Evolutionary conservation across 179 eudicot genomes (phyloP), one percentile per base, ranked within the genome.

Genomic region (Silene coronaria): DNA sequence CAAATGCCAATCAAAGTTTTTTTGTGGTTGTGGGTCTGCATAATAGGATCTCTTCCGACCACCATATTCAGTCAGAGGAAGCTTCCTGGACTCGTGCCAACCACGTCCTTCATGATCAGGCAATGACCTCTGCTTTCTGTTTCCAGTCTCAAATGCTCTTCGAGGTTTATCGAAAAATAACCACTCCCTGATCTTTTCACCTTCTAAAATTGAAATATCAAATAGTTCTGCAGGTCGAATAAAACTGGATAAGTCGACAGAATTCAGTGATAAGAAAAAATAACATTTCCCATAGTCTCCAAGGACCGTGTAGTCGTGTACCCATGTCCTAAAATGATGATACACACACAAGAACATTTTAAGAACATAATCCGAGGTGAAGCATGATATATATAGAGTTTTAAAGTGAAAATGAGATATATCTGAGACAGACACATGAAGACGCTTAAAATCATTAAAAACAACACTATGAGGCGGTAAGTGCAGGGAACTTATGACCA

Each of bases 81-180:
- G 95, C 75, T 92, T 95, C 81, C 99, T 88, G 6, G 99, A 95
- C 86, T 95, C 99, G 71, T 95, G 99, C 99, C 99, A 95, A 59
- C 99, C 99, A 27, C 99, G 90, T n/a, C 99, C 99, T 73, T 83
- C 89, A 59, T 95, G 88, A 80, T 95, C 99, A 14, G 99, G 97
- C 69, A 95, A 79, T 38, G 97, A 91, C 75, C 99, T 80, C 77
- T 95, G 99, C 87, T 95, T 95, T 79, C 97, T 86, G 79, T 81
- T 90, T 66, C 99, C 99, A 78, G 90, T 89, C 84, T 89, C 97
- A 76, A 95, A 95, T 45, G 99, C 99, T 86, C 91, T 91, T 70
- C 99, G 88, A 76, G 99, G 99, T 78, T 91, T 95, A 74, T 95
- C 97, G 68, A 95, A 95, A 78, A 95, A 95, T 27, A 95, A 92